A percentile compares a stretch with the other conserved stretches of the same genome.
These are phyloP conservation scores for Gloeostereum incarnatum DNA, from an alignment of 768 basidiomycete genomes.

Conservation along the genomic window DNA sequence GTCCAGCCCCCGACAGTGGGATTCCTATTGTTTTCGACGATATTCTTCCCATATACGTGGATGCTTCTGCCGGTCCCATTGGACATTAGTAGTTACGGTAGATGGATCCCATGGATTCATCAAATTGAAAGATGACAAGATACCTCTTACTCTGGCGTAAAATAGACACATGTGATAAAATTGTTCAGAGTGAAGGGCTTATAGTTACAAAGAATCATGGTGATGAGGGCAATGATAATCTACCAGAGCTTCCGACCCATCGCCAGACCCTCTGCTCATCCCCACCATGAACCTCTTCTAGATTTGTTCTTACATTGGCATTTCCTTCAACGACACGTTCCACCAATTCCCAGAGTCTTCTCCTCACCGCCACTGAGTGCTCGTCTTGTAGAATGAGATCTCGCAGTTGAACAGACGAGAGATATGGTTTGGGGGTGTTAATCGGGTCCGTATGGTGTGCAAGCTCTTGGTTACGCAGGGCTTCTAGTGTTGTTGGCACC, in stretches of 20 bases:
- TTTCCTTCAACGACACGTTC: conserved; percentile 84
- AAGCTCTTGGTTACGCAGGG: conserved; percentile 74
- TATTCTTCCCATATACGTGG: no score
- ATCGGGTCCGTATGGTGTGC: conserved; percentile 79
- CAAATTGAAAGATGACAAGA: no score
- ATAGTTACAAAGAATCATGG: neutral
- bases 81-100: no score
- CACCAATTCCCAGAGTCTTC: conserved; percentile 73
- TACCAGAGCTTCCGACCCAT: conserved; percentile 62
- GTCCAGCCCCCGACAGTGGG: no score
- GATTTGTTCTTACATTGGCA: conserved; percentile 78
- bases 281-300: conserved; percentile 77
- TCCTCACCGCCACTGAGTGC: conserved; percentile 58
- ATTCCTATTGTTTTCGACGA: no score
- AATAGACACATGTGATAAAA: no score
- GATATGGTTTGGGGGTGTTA: conserved; percentile 60
- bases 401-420: conserved; percentile 82
- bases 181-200: no score
- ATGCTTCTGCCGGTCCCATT: no score
- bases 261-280: conserved; percentile 89
- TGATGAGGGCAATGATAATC: conserved; percentile 4
- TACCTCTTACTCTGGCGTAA: no score
- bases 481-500: conserved; percentile 73
- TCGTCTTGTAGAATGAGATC: conserved; percentile 80
- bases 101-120: no score